These are phyloP conservation scores for Salvia rosmarinus DNA, from an alignment of 257 asterid genomes.

Conservation along the genomic window DNA sequence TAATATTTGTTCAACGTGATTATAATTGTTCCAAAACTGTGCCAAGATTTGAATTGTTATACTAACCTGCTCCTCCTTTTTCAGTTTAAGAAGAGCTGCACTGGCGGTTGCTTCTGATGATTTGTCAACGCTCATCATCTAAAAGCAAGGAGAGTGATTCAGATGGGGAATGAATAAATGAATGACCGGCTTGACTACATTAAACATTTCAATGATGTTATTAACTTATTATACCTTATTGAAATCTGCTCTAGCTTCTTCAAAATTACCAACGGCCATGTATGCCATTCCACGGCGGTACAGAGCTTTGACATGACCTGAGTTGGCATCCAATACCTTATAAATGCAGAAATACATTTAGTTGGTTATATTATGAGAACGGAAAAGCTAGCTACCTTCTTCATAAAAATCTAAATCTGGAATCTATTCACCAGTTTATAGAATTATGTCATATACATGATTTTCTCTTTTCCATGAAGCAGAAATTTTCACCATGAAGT, in stretches of 20 bases:
- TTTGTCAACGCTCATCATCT: conserved; percentile 86
- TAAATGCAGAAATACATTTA: conserved; percentile 1
- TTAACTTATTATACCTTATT: conserved; percentile 75
- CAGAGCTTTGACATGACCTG: conserved; percentile 86
- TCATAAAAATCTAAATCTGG: conserved; percentile 2
- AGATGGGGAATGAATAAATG: conserved; percentile 9
- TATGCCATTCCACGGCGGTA: conserved; percentile 98
- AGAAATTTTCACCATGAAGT: conserved; percentile 4
- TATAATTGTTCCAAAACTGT: not conserved
- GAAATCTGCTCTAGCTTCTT: conserved; percentile 89
- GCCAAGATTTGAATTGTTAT: not conserved
- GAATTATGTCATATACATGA: not conserved
- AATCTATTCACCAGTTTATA: not conserved
- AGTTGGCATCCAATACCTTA: conserved; percentile 89
- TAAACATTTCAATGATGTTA: not conserved
- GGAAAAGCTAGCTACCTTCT: not conserved
- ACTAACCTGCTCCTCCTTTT: conserved; percentile 91
- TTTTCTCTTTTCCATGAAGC: conserved; percentile 14
- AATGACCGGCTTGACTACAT: not conserved
- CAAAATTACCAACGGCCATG: conserved; percentile 83
- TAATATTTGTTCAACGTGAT: not conserved
- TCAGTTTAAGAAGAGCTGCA: conserved; percentile 84
- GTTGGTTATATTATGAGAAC: not conserved
- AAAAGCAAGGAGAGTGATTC: conserved; percentile 26
- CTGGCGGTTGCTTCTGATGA: conserved; percentile 77